These are phyloP conservation scores for Trebouxiophyceae sp. DNA, from an alignment of 163 green algal genomes.

Conservation along the genomic window DNA sequence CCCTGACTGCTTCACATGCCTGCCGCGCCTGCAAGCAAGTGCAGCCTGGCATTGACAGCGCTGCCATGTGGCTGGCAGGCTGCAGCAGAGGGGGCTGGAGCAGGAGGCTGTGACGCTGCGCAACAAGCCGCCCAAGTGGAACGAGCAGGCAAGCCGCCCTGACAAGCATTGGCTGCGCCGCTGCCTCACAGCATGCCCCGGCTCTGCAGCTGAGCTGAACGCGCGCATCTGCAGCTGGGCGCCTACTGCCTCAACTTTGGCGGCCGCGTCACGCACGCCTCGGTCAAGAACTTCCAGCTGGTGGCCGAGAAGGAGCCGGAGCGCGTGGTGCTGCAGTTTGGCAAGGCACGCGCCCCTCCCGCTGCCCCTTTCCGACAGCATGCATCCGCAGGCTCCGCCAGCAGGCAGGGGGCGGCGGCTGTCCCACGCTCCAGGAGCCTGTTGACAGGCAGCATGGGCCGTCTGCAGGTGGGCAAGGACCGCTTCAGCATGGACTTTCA, in stretches of 20 bases:
- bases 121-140: constrained; percentile 86
- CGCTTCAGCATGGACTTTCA: constrained; percentile 75
- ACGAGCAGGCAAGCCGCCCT: constrained; percentile 43
- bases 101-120: constrained; percentile 51
- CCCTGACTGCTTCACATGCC: too few species aligned
- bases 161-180: background rate
- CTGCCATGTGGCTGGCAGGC: constrained; percentile 8
- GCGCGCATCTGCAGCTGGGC: constrained; percentile 26
- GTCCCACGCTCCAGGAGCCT: too few species aligned
- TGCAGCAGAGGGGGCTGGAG: background rate
- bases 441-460: too few species aligned
- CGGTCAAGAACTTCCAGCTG: constrained; percentile 83
- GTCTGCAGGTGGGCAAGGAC: constrained; percentile 36
- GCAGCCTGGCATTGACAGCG: too few species aligned
- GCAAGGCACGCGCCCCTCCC: constrained; percentile 43
- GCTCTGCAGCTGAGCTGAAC: background rate
- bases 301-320: constrained; percentile 24
- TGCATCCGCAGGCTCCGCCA: too few species aligned
- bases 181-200: background rate
- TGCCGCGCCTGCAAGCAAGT: too few species aligned
- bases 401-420: too few species aligned
- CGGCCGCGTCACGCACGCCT: constrained; percentile 64
- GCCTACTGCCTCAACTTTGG: constrained; percentile 82
- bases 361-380: too few species aligned
- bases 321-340: constrained; percentile 53